phyloP scores from a whole-genome alignment of 345 rosid species.

The Camelina sativa region DNA sequence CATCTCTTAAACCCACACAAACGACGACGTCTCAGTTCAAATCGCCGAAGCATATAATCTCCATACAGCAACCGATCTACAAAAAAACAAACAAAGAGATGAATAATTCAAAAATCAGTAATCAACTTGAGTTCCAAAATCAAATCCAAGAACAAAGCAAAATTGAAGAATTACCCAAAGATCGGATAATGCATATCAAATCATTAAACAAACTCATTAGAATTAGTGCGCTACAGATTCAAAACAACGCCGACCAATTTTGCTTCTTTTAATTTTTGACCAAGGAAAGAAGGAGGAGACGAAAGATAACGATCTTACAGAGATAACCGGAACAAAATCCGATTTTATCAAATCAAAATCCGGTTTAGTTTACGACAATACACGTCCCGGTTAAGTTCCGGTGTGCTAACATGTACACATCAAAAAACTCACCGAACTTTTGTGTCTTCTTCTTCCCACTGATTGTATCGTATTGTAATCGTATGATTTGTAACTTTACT shows the following conservation, averaged over 20 bases:
- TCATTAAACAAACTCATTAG: neutral
- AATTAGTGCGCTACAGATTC: slow-evolving; percentile 47
- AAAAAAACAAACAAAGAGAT: neutral
- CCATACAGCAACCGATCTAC: slow-evolving; percentile 56
- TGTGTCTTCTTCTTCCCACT: neutral
- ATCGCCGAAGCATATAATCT: slow-evolving; percentile 43
- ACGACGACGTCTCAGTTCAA: slow-evolving; percentile 30
- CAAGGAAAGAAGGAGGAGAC: neutral
- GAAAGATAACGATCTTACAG: slow-evolving; percentile 35
- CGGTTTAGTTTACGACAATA: too few species aligned
- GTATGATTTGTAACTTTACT: neutral
- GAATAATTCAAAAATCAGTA: slow-evolving; percentile 18
- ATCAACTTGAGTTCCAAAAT: neutral
- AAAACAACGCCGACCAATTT: slow-evolving; percentile 42
- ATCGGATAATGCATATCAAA: slow-evolving; percentile 42
- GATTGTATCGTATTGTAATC: slow-evolving; percentile 2
- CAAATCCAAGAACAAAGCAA: neutral
- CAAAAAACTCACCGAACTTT: slow-evolving; percentile 9
- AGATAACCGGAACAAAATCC: slow-evolving; percentile 61
- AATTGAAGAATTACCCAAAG: slow-evolving; percentile 37
- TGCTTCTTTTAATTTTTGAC: neutral
- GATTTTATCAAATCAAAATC: slow-evolving; percentile 59
- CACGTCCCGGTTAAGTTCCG: slow-evolving; percentile 27
- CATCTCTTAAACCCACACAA: slow-evolving; percentile 49
- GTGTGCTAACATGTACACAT: slow-evolving; percentile 44